Evolutionary conservation across 2,329 filamentous ascomycete genomes (phyloP).

Genomic region (Colletotrichum sp.): DNA sequence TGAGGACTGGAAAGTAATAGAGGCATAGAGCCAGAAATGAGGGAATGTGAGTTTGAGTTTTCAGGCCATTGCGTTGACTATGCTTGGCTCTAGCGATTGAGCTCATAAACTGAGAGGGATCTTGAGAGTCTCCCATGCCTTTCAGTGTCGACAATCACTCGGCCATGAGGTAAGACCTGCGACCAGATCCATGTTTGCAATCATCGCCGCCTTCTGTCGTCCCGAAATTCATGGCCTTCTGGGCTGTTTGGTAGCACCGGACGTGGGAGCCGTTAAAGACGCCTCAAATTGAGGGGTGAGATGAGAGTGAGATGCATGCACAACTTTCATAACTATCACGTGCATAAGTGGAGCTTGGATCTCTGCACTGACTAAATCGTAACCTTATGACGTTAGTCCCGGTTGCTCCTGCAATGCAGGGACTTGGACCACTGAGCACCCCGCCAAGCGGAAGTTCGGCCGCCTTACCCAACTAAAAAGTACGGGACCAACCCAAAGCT

Average conservation of each 20-base stretch:
- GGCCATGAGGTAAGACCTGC: background rate
- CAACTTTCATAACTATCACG: background rate
- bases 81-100: background rate
- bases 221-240: background rate
- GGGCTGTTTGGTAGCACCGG: background rate
- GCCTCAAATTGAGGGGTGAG: background rate
- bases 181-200: too few species aligned
- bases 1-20: background rate
- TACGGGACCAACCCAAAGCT: background rate
- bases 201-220: background rate
- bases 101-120: background rate
- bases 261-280: background rate
- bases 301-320: background rate
- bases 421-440: slow-evolving; percentile 6
- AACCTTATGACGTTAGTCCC: slow-evolving; percentile 13
- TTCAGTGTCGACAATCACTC: background rate
- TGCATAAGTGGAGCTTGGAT: background rate
- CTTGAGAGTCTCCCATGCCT: background rate
- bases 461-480: slow-evolving; percentile 4
- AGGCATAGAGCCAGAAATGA: background rate
- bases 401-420: background rate
- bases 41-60: background rate
- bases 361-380: background rate
- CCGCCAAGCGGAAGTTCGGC: slow-evolving; percentile 12
- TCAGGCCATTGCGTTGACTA: background rate